Percentiles rank a stretch among this genome's conserved stretches.
Evolutionary conservation across 2,329 filamentous ascomycete genomes (phyloP).

Genomic region (Colletotrichum nymphaeae): DNA sequence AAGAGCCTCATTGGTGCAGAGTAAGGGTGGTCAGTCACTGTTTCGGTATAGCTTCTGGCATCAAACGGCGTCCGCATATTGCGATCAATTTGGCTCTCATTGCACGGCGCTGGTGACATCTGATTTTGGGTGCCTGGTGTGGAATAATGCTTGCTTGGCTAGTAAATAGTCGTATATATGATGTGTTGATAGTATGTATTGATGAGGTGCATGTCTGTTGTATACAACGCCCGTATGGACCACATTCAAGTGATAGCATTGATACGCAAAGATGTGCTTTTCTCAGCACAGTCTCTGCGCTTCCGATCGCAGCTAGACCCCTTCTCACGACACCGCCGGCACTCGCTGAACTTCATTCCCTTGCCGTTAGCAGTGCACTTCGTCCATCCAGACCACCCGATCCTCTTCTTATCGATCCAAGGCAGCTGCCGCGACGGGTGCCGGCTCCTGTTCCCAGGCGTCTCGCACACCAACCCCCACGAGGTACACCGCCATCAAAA

Average conservation of each 20-base stretch:
- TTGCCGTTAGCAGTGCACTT: not conserved
- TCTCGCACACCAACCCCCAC: constrained; percentile 33
- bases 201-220: not conserved
- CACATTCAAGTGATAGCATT: not conserved
- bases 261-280: too few species aligned
- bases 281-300: not conserved
- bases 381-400: constrained; percentile 21
- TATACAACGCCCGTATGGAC: not conserved
- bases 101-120: constrained; percentile 13
- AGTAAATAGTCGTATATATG: not conserved
- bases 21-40: constrained; percentile 38
- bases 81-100: not conserved
- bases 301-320: constrained; percentile 46
- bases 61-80: not conserved
- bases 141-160: not conserved
- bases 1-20: constrained; percentile 75
- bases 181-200: not conserved
- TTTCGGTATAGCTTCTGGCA: not conserved
- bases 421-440: not conserved
- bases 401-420: constrained; percentile 17
- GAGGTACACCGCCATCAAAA: constrained; percentile 12
- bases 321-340: constrained; percentile 19
- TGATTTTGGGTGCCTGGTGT: not conserved
- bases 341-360: constrained; percentile 9
- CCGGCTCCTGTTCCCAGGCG: not conserved